Percentiles rank a stretch among this genome's conserved stretches.
Conservation (phyloP, 2,329 filamentous ascomycete genomes). For the Arthroderma uncinatum region DNA sequence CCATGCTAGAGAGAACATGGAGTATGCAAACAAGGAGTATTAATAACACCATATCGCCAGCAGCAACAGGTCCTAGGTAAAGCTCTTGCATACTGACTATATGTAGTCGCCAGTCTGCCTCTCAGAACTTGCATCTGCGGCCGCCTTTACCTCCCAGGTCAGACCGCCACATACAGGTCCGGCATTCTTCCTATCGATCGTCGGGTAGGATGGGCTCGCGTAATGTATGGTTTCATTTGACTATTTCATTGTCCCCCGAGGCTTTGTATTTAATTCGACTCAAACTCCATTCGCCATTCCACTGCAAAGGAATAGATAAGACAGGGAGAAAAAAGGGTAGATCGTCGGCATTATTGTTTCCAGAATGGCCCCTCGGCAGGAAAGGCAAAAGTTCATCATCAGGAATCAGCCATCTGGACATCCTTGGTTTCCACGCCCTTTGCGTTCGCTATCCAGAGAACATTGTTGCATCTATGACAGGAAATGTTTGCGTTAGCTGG, state of each 20-base stretch:
- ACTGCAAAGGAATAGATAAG: slow-evolving; percentile 1
- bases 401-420: slow-evolving; percentile 23
- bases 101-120: neutral
- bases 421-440: slow-evolving; percentile 41
- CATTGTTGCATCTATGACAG: slow-evolving; percentile 73
- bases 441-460: slow-evolving; percentile 71
- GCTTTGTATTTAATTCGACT: slow-evolving; percentile 3
- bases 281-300: slow-evolving; percentile 8
- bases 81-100: neutral
- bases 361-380: neutral
- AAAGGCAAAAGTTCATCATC: neutral
- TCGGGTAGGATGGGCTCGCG: neutral
- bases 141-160: neutral
- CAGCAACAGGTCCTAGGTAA: neutral
- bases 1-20: too few species aligned
- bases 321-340: neutral
- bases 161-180: neutral
- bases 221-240: neutral
- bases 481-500: neutral
- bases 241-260: neutral
- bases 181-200: neutral
- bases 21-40: neutral
- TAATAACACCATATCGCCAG: neutral
- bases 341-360: neutral
- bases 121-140: neutral